Evolutionary conservation across 2,329 filamentous ascomycete genomes (phyloP).

Genomic region (Exophiala spinifera): DNA sequence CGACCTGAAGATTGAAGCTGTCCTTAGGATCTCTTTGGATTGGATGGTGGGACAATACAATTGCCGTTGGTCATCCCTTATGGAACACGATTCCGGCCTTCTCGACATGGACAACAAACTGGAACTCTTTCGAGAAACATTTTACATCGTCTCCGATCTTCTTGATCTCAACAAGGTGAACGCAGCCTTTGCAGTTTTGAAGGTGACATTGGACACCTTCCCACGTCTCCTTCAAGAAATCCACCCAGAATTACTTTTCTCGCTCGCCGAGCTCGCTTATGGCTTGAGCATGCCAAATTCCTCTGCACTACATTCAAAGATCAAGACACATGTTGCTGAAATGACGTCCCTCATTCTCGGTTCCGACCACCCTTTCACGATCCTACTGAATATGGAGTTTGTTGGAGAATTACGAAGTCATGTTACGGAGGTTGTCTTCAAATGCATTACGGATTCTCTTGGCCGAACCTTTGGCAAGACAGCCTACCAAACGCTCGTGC

Average conservation of each 20-base stretch:
- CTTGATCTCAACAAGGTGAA: conserved; percentile 4
- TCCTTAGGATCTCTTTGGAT: conserved; percentile 12
- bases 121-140: conserved; percentile 15
- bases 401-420: conserved; percentile 1
- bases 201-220: conserved; percentile 9
- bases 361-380: conserved; percentile 6
- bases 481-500: conserved; percentile 14
- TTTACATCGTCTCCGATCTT: conserved; percentile 14
- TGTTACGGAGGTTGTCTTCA: conserved; percentile 13
- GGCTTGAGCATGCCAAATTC: conserved; percentile 14
- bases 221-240: conserved; percentile 6
- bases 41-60: conserved; percentile 16
- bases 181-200: conserved; percentile 13
- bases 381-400: conserved; percentile 11
- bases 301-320: conserved; percentile 3
- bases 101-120: conserved; percentile 11
- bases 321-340: conserved; percentile 14
- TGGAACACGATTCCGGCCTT: conserved; percentile 2
- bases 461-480: conserved; percentile 10
- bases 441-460: conserved; percentile 15
- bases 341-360: conserved; percentile 11
- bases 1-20: conserved; percentile 10
- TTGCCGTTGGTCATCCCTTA: conserved; percentile 8
- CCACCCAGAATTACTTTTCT: conserved; percentile 17
- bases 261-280: conserved; percentile 12